Evolutionary conservation across 2,329 filamentous ascomycete species (phyloP), one percentile per base, ranked within the genome.

Genomic region (Aspergillus aculeatinus): DNA sequence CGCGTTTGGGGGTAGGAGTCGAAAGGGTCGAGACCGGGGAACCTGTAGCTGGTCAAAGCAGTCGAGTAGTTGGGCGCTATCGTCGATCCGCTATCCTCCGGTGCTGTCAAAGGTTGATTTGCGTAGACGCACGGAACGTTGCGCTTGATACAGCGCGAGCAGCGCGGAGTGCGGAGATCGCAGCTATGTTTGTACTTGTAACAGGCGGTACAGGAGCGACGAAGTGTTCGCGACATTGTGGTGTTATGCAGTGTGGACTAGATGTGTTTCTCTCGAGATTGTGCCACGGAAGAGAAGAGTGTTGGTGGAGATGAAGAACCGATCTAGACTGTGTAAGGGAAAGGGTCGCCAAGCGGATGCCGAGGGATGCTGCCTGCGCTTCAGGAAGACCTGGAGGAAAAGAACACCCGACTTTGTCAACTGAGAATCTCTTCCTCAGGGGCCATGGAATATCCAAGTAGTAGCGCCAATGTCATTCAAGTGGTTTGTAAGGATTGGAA

Each of bases 101-200:
- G 39, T 23, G 70, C 66, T 5, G 77, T 76, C 65, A 80, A 69
- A 7, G 84, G 84, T 67, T 83, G 75, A 64, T 86, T 86, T 5
- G 80, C 82, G 67, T 86, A 86, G 23, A 77, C 66, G 67, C 84
- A 86, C 12, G 68, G 61, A 54, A 76, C 69, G 9, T 79, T 77
- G 25, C 81, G 76, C 71, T 82, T 83, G 58, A 77, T 59, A 67
- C 84, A 86, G 57, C 84, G 81, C 4, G 83, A 84, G 71, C 84
- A 86, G 54, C 74, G 77, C 4, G 84, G 84, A 1, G 77, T 82
- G 31, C 75, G 75, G 19, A 86, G 79, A 66, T 86, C 83, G 69
- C 84, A 86, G 60, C 81, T 79, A 62, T 82, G 78, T 65, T 86
- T 86, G 4, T 81, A 77, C 66, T 78, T 84, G 48, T 82, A 83